Evolutionary conservation across 2,329 filamentous ascomycete species (phyloP), one percentile per base, ranked within the genome.

Genomic region (Geosmithia flava): DNA sequence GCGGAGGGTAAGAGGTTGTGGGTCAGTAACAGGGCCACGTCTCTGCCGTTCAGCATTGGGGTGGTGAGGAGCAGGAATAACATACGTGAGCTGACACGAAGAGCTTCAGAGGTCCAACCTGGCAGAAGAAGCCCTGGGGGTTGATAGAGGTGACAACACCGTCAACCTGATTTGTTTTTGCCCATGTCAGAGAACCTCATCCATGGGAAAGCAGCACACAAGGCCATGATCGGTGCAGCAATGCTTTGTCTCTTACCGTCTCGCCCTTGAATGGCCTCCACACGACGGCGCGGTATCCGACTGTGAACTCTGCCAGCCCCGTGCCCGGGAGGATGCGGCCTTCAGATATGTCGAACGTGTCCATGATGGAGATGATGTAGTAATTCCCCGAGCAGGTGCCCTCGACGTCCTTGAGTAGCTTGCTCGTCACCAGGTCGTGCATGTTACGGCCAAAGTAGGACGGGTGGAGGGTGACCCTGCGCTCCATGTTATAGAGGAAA

Each of bases 211-310:
- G 15, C 33, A 37, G 11, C 33, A 37, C 33, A 16, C 33, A 37
- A 13, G 33, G 33, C 10, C 15, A 13, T 16, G 15, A 37, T 16
- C 11, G 33, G 33, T 37, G 43, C n/a, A 30, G 3, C 43, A 29
- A 15, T 27, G 7, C 13, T 11, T 30, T 23, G 43, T 45, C 47
- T 52, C 84, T 68, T 80, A 95, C 93, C 65, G 93, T 95, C 75
- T 98, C 93, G 60, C 93, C 91, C 68, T 93, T 91, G 74, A 97
- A 98, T 11, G 93, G 93, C 60, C 91, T 81, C 91, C 91, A 98
- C 50, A 98, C 88, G 51, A 98, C 91, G 47, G 93, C 93, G 52
- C 90, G 87, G 64, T 96, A 98, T 58, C 86, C 82, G 45, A 98
- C 89, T 1, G 87, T 95, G 63, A 96, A 98, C 67, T 96, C 88